phyloP scores from a whole-genome alignment of 2,329 filamentous ascomycete species.

The Conoideocrella luteorostrata region DNA sequence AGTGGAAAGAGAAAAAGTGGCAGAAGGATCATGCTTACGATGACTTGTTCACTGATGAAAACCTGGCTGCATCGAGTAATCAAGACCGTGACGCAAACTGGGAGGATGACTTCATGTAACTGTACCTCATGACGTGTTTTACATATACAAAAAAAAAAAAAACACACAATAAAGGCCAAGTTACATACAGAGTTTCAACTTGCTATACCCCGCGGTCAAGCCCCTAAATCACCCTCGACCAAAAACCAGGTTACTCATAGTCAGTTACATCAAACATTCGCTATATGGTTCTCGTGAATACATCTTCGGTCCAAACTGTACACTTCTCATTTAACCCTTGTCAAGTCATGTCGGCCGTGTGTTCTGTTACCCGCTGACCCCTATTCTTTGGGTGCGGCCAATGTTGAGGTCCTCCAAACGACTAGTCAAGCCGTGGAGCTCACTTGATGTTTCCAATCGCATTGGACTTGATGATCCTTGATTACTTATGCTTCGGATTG shows the following conservation, averaged over 20 bases:
- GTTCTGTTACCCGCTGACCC: slow-evolving; percentile 16
- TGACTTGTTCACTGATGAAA: slow-evolving; percentile 79
- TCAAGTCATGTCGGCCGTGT: no score
- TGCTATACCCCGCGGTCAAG: no score
- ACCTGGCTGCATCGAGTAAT: slow-evolving; percentile 72
- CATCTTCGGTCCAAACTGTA: no score
- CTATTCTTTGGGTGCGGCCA: slow-evolving; percentile 22
- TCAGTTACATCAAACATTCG: no score
- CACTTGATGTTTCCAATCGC: slow-evolving; percentile 20
- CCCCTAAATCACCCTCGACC: no score
- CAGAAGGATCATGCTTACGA: slow-evolving; percentile 98
- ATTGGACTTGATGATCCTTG: slow-evolving; percentile 21
- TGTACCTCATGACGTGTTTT: no score
- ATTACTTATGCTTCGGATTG: slow-evolving; percentile 10
- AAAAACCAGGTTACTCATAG: no score
- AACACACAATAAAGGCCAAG: not conserved
- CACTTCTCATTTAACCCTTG: no score
- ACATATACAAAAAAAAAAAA: no score
- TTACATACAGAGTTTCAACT: no score
- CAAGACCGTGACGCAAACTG: slow-evolving; percentile 73
- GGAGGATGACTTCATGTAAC: slow-evolving; percentile 88
- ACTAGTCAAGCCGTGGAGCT: slow-evolving; percentile 21
- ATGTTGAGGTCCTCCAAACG: slow-evolving; percentile 28
- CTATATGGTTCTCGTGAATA: no score
- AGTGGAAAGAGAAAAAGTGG: slow-evolving; percentile 83